Base-by-base conservation (phyloP, 129 eudicot species). In the Escallonia rubra region DNA sequence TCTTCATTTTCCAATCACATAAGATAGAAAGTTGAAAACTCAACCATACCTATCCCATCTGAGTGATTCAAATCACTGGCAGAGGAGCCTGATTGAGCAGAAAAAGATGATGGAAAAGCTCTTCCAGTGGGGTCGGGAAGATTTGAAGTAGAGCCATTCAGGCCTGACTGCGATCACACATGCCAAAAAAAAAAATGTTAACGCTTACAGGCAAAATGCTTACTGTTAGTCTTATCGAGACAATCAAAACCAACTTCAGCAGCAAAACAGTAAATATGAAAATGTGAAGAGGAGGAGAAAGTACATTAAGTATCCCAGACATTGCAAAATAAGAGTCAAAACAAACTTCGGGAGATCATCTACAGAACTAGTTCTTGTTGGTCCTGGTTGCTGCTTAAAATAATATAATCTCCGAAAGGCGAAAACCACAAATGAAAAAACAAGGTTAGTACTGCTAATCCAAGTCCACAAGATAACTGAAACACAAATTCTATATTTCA, bases 281-380 rank as follows among this genome's bases (percentile, higher is more conserved):
- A 57, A 72, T 41, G 34, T 23, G 41, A 59, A 60, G 57, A 45
- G n/a, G 65, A 77, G 50, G 16, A 66, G 70, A 59, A 57, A 51
- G 71, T 81, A 87, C 95, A 81, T 81, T 82, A 59, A 81, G 87
- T 63, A 87, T 48, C 69, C 88, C 90, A 4, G 90, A 82, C 95
- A 87, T 87, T 65, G 82, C 79, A 41, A 57, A 63, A n/a, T 46
- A 57, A 43, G 75, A 63, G 41, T 72, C 71, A 71, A 75, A 64
- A 68, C 64, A 71, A 83, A 78, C 63, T 67, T 79, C 77, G 44
- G 61, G 49, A 76, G 78, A 63, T 64, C 78, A 61, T 84, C 69
- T 76, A 64, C 65, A 57, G 64, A 43, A 46, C 65, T 43, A 46
- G 54, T 23, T 63, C 62, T 66, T 67, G 46, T 71, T 66, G 59